Base-by-base conservation (phyloP, 2,329 filamentous ascomycete genomes). In the Fusarium sp. region DNA sequence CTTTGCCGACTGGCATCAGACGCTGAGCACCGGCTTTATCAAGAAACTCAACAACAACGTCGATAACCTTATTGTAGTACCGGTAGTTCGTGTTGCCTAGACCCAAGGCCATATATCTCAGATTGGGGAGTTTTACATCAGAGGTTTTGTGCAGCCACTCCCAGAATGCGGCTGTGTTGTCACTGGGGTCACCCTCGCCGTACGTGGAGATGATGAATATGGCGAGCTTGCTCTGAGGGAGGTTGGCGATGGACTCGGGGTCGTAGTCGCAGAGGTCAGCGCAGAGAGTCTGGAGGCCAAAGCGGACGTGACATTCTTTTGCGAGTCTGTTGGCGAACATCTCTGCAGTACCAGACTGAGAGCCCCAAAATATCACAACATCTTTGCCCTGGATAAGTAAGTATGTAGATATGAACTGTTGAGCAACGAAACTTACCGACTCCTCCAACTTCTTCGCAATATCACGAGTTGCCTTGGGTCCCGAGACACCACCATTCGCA, bases 291-390 rank as follows among this genome's bases (percentile, higher is more conserved):
- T 94, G 94, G 56, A 97, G 84, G 19, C 93, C 93, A 75, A 95
- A 97, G 55, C 93, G 87, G 74, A 93, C 93, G 74, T 92, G 92
- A 65, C 93, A 93, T 79, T 97, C 94, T 82, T 97, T 97, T 62
- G 94, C 92, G 70, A 97, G 82, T 69, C 94, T 87, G 10, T 92
- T 93, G 65, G 94, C 94, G 76, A 97, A 96, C 78, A 96, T 92
- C 81, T 97, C 94, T 30, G 94, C 94, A 17, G 93, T 97, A 72
- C 94, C 94, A n/a, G 94, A 97, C 82, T 97, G 94, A 22, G 94
- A 97, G 64, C 94, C 94, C 78, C 96, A 97, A 84, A 97, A 97
- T 72, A 97, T 90, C 66, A 97, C 90, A 78, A 92, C 95, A 80
- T 97, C 96, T 82, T 97, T 97, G 9, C 60, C 58, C 71, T 72